Percentiles rank a stretch among this genome's conserved stretches.
Evolutionary conservation across 2,329 filamentous ascomycete genomes (phyloP).

Genomic region (Talaromyces sp.): DNA sequence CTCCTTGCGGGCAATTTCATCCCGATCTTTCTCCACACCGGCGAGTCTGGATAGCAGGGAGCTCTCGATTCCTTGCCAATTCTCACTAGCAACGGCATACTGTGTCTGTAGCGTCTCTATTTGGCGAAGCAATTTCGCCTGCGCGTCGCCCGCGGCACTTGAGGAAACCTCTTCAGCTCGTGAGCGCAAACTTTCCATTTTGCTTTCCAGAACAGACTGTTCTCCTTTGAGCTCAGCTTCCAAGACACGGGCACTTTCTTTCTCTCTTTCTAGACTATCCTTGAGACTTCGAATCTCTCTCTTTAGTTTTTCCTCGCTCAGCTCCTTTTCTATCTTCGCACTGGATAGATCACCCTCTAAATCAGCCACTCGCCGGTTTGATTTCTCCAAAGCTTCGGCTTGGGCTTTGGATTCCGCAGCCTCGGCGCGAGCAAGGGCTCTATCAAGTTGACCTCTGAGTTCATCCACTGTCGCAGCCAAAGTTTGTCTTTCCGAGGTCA

Average conservation of each 20-base stretch:
- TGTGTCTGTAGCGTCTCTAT: conserved; percentile 94
- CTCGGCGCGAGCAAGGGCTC: conserved; percentile 61
- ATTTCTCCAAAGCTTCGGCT: conserved; percentile 61
- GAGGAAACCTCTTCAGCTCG: conserved; percentile 86
- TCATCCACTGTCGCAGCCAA: conserved; percentile 62
- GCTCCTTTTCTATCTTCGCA: conserved; percentile 67
- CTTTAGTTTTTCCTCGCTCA: conserved; percentile 64
- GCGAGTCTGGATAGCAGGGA: conserved; percentile 72
- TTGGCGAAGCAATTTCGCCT: conserved; percentile 85
- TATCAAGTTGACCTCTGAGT: conserved; percentile 63
- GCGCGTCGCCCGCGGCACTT: conserved; percentile 71
- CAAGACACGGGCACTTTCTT: conserved; percentile 60
- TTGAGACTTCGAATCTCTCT: conserved; percentile 65
- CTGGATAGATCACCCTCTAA: conserved; percentile 61
- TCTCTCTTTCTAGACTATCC: conserved; percentile 66
- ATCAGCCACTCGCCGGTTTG: conserved; percentile 51
- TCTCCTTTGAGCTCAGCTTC: conserved; percentile 80
- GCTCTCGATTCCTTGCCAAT: conserved; percentile 94
- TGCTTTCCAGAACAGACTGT: conserved; percentile 70
- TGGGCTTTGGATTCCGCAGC: conserved; percentile 61
- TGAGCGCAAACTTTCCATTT: conserved; percentile 79
- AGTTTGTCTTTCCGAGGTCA: conserved; percentile 58
- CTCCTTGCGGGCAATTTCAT: conserved; percentile 77
- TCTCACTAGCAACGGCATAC: conserved; percentile 88
- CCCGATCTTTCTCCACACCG: conserved; percentile 80